A percentile compares a stretch with the other conserved stretches of the same genome.
These are phyloP conservation scores for Kodamaea jinghongensis DNA, from an alignment of 805 yeast genomes.

Conservation along the genomic window DNA sequence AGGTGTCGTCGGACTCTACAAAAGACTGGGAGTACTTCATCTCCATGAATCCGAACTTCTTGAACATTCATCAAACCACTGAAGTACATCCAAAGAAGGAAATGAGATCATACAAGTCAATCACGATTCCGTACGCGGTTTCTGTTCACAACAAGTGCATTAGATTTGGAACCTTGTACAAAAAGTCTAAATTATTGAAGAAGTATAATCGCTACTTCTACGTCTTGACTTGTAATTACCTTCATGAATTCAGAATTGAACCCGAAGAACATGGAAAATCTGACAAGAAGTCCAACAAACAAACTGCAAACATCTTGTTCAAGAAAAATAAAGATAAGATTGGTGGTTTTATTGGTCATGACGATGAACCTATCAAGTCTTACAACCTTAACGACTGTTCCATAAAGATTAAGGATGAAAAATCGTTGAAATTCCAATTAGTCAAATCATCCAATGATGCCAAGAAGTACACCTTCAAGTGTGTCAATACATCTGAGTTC, in stretches of 20 bases:
- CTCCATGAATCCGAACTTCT: constrained; percentile 27
- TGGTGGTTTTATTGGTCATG: constrained; percentile 40
- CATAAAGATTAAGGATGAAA: constrained; percentile 31
- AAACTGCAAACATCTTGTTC: constrained; percentile 8
- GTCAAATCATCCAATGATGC: constrained; percentile 24
- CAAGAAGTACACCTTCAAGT: constrained; percentile 41
- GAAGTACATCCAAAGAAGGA: constrained; percentile 16
- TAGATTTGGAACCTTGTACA: constrained; percentile 40
- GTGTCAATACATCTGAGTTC: constrained; percentile 44
- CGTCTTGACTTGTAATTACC: constrained; percentile 40
- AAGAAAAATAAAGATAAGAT: constrained; percentile 30
- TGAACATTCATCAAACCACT: constrained; percentile 21
- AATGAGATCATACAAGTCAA: constrained; percentile 18
- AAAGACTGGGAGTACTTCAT: constrained; percentile 41
- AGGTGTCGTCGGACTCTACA: constrained; percentile 24
- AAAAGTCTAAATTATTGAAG: constrained; percentile 40
- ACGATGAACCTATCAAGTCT: constrained; percentile 39
- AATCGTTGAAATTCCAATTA: constrained; percentile 33
- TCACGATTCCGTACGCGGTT: constrained; percentile 32
- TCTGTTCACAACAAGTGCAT: constrained; percentile 40
- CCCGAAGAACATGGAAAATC: constrained; percentile 13
- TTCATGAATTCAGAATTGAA: constrained; percentile 42
- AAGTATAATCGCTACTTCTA: constrained; percentile 37
- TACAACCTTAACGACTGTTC: constrained; percentile 40
- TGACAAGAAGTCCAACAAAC: constrained; percentile 6